Evolutionary conservation across 1,284 basidiomycete species (phyloP).

Genomic region (Trichosporon sp.): DNA sequence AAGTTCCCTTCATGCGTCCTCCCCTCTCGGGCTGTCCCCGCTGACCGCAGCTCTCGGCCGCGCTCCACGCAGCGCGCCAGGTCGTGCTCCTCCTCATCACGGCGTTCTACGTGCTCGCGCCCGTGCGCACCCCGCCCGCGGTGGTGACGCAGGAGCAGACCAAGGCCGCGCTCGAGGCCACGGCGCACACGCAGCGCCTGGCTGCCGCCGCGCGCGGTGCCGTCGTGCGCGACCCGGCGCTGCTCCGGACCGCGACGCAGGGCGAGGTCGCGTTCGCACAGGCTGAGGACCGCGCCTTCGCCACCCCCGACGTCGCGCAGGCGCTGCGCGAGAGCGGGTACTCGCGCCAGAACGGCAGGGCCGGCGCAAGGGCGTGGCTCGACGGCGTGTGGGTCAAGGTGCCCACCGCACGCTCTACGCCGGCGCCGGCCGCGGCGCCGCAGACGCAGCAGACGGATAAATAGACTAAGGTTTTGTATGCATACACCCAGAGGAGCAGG

Average conservation of each 20-base stretch:
- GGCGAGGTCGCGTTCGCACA: neutral
- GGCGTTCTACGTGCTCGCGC: conserved; percentile 30
- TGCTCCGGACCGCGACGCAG: conserved; percentile 6
- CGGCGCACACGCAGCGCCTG: conserved; percentile 23
- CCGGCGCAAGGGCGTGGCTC: neutral
- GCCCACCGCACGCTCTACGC: neutral
- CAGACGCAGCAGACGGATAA: neutral
- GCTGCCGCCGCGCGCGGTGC: conserved; percentile 20
- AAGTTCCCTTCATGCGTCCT: no score
- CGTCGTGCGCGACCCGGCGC: conserved; percentile 16
- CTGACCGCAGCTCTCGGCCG: conserved; percentile 27
- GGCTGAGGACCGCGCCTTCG: conserved; percentile 8
- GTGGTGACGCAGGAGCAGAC: neutral
- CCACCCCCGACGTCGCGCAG: neutral
- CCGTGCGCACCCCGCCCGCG: conserved; percentile 16
- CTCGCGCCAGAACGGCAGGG: neutral
- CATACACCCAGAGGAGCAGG: neutral
- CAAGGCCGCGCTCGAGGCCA: conserved; percentile 2
- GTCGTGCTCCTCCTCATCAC: conserved; percentile 27
- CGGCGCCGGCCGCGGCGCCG: neutral
- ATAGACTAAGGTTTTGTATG: neutral
- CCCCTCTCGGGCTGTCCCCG: no score
- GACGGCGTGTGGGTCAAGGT: neutral
- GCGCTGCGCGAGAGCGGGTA: neutral
- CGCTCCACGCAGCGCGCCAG: conserved; percentile 26